Percentiles rank a stretch among this genome's conserved stretches.
Conservation (phyloP, 1,139 yeast genomes). For the Saccharomyces pastorianus region DNA sequence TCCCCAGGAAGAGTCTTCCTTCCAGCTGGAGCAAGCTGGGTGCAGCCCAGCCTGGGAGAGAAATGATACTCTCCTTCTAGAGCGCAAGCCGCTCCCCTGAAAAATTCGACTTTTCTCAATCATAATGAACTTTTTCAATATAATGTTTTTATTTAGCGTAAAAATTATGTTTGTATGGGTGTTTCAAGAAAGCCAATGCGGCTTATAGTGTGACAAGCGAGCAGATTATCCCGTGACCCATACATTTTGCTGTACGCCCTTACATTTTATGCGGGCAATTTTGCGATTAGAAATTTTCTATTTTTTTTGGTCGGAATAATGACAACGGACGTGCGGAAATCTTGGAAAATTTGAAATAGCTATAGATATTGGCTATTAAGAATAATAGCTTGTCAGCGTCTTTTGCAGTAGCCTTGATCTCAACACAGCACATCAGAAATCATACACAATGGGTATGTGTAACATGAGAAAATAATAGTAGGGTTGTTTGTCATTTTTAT, state of each 20-base stretch:
- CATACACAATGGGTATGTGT: slow-evolving; percentile 6
- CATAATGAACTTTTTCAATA: no score
- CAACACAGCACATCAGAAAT: slow-evolving; percentile 1
- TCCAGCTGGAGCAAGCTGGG: not conserved
- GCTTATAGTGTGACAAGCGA: no score
- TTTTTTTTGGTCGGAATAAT: not conserved
- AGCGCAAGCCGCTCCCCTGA: no score
- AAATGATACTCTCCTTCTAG: no score
- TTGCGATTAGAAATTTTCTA: not conserved
- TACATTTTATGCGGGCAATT: not conserved
- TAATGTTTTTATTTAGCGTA: no score
- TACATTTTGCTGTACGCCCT: not conserved
- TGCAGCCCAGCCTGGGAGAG: no score
- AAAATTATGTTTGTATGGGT: not conserved
- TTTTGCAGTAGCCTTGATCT: no score
- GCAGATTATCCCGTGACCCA: not conserved
- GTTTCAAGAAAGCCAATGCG: not conserved
- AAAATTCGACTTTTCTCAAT: no score
- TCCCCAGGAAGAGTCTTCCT: no score
- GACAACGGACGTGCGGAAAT: not conserved
- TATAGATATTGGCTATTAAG: not conserved
- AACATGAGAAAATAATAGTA: not conserved
- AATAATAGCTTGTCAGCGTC: no score
- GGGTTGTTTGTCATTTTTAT: not conserved
- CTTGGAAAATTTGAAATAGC: not conserved